Base-by-base conservation (phyloP, 352 stramenopile species). In the Phytophthora nicotianae region DNA sequence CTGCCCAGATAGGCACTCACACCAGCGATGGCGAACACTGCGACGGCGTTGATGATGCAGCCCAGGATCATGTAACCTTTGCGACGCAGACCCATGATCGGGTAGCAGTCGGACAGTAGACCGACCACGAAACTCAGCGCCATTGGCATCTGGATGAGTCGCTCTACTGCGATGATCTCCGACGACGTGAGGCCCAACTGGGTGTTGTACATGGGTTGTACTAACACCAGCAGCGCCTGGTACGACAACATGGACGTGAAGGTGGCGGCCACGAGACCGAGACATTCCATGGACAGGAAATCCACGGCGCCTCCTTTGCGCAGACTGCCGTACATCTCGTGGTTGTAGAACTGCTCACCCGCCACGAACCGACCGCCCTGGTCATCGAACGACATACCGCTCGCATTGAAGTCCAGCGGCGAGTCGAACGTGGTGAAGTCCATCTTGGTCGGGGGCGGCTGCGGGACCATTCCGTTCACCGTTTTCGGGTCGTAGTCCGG, bases 61-160 rank as follows among this genome's bases (percentile, higher is more conserved):
- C 93, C 93, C 29, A 95, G 55, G 33, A 96, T 86, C 75, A 97
- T 96, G 73, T 97, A 98, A 11, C 86, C 83, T 72, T 97, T 97
- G 43, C 91, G 81, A 19, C 87, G 89, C 16, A 93, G 76, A 2
- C 91, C 90, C 74, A 90, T 89, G 73, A 97, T 94, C 29, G 93
- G 91, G 60, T 96, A 93, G 48, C 81, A 96, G 65, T 98, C 90
- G 16, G 81, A 96, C 11, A 97, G 58, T 2, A 98, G 71, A 27
- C 91, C 91, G 37, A 97, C 80, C 11, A 97, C 72, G 41, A 97
- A 91, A 71, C 91, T 97, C 46, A 97, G 79, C 14, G 78, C 83
- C 82, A 91, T 96, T 24, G 91, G 89, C 56, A 98, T 74, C 41
- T 95, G 72, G 27, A 96, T 81, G 8, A 90, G 65, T 9, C 81